Evolutionary conservation across 2,329 filamentous ascomycete genomes (phyloP), one percentile per base, ranked within the genome.

Genomic region (Fusarium scirpi): DNA sequence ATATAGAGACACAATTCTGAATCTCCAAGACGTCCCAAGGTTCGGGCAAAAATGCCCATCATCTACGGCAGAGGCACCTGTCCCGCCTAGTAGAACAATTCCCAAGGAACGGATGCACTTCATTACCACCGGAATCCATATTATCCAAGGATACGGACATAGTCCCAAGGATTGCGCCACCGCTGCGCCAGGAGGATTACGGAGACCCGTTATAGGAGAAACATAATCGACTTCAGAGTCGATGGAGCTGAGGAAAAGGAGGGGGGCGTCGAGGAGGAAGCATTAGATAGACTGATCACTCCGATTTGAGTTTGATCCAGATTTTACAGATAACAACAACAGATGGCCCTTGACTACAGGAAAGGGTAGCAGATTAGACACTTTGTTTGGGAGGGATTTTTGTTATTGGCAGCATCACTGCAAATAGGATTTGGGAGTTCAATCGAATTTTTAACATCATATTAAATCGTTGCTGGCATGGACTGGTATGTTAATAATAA

Each of bases 301-400:
- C 49, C 49, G 56, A 70, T 67, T 60, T 54, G 40, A 52, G 60
- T 56, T 65, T 65, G 62, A 72, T 65, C 51, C 58, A 65, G 38
- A 67, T 43, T 65, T 57, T 65, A 68, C 67, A 71, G 30, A 58
- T 38, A 70, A 54, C 44, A 72, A 49, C 29, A 71, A 30, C 62
- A 74, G 60, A 61, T 53, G 47, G 51, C 70, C 67, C 69, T 71
- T 75, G 63, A 67, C 48, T 60, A 72, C 67, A 71, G 69, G 62
- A 72, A 63, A 72, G 72, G 74, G 74, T 76, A 76, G 74, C 74
- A 76, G 74, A 76, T 66, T 74, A 74, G 43, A 69, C 40, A 65
- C 40, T 63, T 63, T 70, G 59, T 72, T 72, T 61, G 60, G 58
- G 56, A 64, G 61, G 56, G 52, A 47, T 55, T 60, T 63, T 65